A percentile compares a stretch with the other conserved stretches of the same genome.
Conservation (phyloP, 345 rosid genomes). For the Passiflora organensis region DNA sequence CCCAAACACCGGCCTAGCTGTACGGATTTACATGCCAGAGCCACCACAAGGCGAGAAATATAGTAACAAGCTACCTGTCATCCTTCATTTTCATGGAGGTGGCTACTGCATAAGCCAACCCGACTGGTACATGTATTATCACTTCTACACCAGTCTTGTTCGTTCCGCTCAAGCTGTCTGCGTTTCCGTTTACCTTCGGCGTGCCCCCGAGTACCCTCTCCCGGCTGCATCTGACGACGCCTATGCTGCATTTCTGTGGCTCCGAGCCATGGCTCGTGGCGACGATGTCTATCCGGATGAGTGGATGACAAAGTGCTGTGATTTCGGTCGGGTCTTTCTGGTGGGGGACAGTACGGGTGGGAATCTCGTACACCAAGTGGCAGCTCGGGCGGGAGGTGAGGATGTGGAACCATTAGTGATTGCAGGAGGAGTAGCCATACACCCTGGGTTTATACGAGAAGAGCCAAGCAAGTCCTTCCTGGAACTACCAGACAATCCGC, state of each 20-base stretch:
- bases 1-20: slow-evolving; percentile 1
- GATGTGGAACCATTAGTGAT: slow-evolving; percentile 28
- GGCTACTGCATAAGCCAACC: slow-evolving; percentile 57
- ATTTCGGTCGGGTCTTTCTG: slow-evolving; percentile 38
- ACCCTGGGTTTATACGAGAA: slow-evolving; percentile 32
- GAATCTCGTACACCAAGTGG: slow-evolving; percentile 52
- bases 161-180: slow-evolving; percentile 34
- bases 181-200: slow-evolving; percentile 50
- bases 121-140: neutral
- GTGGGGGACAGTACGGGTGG: slow-evolving; percentile 77
- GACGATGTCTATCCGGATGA: slow-evolving; percentile 16
- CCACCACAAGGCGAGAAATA: neutral
- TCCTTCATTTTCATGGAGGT: slow-evolving; percentile 62
- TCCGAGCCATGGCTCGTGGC: slow-evolving; percentile 25
- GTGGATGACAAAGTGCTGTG: slow-evolving; percentile 36
- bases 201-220: slow-evolving; percentile 61
- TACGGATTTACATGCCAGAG: slow-evolving; percentile 12
- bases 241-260: slow-evolving; percentile 39
- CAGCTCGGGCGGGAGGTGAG: slow-evolving; percentile 20
- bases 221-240: slow-evolving; percentile 65
- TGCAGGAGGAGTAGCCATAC: slow-evolving; percentile 48
- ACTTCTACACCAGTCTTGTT: slow-evolving; percentile 22
- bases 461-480: neutral
- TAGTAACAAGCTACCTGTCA: neutral
- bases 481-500: slow-evolving; percentile 2